Evolutionary conservation across 257 asterid genomes (phyloP).

Genomic region (Solanum neorickii): DNA sequence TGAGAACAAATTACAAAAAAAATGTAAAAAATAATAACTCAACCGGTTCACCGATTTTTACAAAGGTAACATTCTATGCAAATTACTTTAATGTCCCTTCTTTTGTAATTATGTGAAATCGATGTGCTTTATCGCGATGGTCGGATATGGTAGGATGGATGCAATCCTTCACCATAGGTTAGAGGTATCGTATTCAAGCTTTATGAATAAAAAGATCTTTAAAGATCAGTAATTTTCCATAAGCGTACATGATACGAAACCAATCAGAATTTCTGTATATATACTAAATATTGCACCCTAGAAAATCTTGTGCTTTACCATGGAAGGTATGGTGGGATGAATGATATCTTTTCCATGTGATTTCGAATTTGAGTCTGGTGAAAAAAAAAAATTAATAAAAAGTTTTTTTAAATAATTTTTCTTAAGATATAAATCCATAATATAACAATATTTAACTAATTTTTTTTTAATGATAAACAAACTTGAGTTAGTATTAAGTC

Average conservation of each 20-base stretch:
- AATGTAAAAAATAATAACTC: not conserved
- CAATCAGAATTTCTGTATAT: no score
- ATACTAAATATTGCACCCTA: not conserved
- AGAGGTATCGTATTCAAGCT: not conserved
- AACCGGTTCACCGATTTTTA: constrained; percentile 15
- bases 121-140: not conserved
- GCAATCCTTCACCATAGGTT: rapidly evolving
- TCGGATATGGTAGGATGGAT: not conserved
- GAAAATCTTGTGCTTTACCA: not conserved
- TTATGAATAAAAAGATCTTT: not conserved
- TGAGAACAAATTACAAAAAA: not conserved
- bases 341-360: not conserved
- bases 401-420: not conserved
- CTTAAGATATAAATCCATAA: not conserved
- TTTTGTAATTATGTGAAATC: not conserved
- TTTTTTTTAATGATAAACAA: not conserved
- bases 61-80: not conserved
- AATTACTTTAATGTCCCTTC: not conserved
- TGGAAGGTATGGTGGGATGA: not conserved
- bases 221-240: no score
- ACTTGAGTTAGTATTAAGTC: not conserved
- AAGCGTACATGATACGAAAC: no score
- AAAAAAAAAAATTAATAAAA: not conserved
- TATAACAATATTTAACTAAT: not conserved
- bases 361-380: not conserved